Conservation (phyloP, 345 rosid genomes). For the Bruguiera gymnorhiza region DNA sequence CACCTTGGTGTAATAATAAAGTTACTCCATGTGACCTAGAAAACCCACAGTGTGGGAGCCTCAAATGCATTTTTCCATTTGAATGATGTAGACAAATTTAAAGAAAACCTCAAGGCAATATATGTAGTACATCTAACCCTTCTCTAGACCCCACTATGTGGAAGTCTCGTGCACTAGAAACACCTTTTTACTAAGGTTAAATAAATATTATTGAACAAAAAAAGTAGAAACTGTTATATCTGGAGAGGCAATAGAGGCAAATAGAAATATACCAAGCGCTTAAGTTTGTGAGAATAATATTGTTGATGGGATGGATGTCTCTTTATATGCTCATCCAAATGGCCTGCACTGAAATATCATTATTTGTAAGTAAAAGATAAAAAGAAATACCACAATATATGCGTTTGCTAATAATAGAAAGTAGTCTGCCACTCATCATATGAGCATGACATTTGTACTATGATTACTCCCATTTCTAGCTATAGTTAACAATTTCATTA, state of each 20-base stretch:
- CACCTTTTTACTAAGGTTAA: neutral
- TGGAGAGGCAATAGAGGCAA: neutral
- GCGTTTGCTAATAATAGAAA: neutral
- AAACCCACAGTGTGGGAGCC: no score
- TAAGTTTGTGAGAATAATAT: constrained; percentile 71
- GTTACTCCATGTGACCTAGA: no score
- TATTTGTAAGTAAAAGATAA: constrained; percentile 12
- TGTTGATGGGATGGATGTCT: constrained; percentile 42
- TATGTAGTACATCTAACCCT: no score
- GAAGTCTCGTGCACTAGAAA: neutral
- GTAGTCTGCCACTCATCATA: neutral
- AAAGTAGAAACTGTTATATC: neutral
- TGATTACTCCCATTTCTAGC: neutral
- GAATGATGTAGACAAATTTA: no score
- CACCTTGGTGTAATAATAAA: no score
- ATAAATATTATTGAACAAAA: neutral
- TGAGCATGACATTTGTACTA: neutral
- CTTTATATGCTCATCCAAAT: constrained; percentile 60
- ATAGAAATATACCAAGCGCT: constrained; percentile 45
- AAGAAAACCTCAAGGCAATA: no score
- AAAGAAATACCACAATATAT: neutral
- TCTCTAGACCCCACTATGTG: no score
- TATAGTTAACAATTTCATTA: neutral
- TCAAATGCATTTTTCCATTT: no score
- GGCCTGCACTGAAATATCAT: constrained; percentile 55